Conservation (phyloP, 2,329 filamentous ascomycete species). For the Eutypella sp. region DNA sequence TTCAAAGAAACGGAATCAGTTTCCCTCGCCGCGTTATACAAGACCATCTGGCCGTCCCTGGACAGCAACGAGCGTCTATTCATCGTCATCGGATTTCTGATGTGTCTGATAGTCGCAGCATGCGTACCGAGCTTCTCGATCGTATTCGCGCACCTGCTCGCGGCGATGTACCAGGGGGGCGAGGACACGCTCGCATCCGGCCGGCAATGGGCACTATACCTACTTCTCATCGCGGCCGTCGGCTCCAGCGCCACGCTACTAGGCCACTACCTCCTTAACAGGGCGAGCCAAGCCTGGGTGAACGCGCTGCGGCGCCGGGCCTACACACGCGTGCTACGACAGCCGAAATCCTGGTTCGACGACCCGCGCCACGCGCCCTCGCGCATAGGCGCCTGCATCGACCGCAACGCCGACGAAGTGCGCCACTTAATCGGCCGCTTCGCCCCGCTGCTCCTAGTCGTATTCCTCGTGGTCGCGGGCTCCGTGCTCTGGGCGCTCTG, state of each 20-base stretch:
- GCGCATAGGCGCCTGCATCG: slow-evolving; percentile 65
- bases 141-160: slow-evolving; percentile 67
- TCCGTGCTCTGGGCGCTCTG: slow-evolving; percentile 69
- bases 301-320: slow-evolving; percentile 64
- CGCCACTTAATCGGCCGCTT: slow-evolving; percentile 77
- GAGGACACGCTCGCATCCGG: slow-evolving; percentile 47
- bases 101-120: slow-evolving; percentile 59
- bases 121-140: slow-evolving; percentile 72
- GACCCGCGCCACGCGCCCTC: slow-evolving; percentile 58
- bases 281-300: slow-evolving; percentile 70
- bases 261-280: slow-evolving; percentile 68
- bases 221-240: slow-evolving; percentile 61
- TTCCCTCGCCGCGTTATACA: slow-evolving; percentile 52
- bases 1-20: slow-evolving; percentile 1
- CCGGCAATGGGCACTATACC: slow-evolving; percentile 62
- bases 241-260: slow-evolving; percentile 63
- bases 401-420: slow-evolving; percentile 83
- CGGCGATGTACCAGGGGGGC: slow-evolving; percentile 58
- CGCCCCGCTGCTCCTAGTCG: slow-evolving; percentile 62
- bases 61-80: slow-evolving; percentile 43
- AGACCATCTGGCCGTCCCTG: slow-evolving; percentile 67
- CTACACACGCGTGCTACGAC: slow-evolving; percentile 64
- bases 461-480: slow-evolving; percentile 61
- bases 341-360: slow-evolving; percentile 77
- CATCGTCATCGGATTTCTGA: slow-evolving; percentile 56